Evolutionary conservation across 768 basidiomycete species (phyloP).

Genomic region (Phylloporus rhodoxanthus): DNA sequence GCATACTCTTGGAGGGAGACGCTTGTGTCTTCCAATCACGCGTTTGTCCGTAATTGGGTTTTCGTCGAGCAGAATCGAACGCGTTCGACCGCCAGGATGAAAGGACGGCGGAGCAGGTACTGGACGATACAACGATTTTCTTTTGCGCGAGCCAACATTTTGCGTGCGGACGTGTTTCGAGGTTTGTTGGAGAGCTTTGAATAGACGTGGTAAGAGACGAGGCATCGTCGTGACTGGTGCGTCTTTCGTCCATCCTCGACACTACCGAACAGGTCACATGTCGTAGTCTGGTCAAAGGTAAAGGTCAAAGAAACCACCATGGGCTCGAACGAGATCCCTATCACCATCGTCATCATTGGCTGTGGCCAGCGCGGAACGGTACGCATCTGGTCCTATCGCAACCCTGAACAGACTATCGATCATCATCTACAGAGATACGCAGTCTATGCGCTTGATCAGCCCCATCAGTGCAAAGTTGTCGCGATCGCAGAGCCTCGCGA

Average conservation of each 20-base stretch:
- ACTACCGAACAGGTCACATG: constrained; percentile 27
- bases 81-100: constrained; percentile 36
- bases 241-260: too few species aligned
- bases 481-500: constrained; percentile 81
- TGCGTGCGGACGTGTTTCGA: constrained; percentile 8
- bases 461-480: constrained; percentile 67
- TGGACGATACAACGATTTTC: constrained; percentile 34
- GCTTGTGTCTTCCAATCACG: constrained; percentile 51
- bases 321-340: constrained; percentile 27
- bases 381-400: constrained; percentile 2
- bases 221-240: constrained; percentile 42
- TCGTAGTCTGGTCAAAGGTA: constrained; percentile 27
- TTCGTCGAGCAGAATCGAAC: constrained; percentile 58
- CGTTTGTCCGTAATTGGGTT: constrained; percentile 52
- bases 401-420: neutral
- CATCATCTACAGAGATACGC: constrained; percentile 49
- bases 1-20: constrained; percentile 44
- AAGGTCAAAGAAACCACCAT: constrained; percentile 18
- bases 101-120: constrained; percentile 38
- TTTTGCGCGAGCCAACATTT: constrained; percentile 9
- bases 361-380: constrained; percentile 83
- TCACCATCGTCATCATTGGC: constrained; percentile 75
- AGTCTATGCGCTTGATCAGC: constrained; percentile 51
- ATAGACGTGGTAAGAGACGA: constrained; percentile 64
- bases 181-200: constrained; percentile 34